Conservation (phyloP, 495 filamentous ascomycete species). For the Neurospora sp. region DNA sequence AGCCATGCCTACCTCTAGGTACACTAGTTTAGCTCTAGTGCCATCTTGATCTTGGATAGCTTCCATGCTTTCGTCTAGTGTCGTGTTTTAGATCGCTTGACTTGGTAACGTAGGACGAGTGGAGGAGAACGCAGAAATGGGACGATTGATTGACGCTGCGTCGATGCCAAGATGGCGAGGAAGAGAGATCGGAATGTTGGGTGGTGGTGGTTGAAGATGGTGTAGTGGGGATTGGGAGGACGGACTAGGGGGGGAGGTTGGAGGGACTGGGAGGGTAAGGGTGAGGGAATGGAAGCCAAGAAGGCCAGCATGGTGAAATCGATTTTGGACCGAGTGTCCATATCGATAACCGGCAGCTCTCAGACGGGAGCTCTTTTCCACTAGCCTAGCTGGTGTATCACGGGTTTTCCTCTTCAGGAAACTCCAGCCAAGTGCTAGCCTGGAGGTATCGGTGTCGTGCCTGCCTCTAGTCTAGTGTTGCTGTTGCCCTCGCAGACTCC, state of each 20-base stretch:
- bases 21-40: neutral
- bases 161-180: neutral
- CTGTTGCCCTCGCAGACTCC: neutral
- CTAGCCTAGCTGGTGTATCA: neutral
- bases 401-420: neutral
- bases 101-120: neutral
- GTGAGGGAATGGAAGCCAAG: neutral
- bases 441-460: neutral
- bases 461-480: neutral
- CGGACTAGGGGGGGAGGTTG: neutral
- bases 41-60: neutral
- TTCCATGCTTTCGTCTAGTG: neutral
- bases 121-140: neutral
- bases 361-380: neutral
- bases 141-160: neutral
- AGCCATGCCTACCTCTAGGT: neutral
- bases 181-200: neutral
- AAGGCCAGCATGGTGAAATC: neutral
- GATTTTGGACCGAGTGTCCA: neutral
- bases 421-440: neutral
- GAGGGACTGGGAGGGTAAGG: neutral
- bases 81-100: neutral
- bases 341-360: neutral
- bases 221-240: constrained; percentile 1
- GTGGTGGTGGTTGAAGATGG: neutral